Evolutionary conservation across 371 early-diverging fungal genomes (phyloP), one percentile per base, ranked within the genome.

Genomic region (Mortierella sp.): DNA sequence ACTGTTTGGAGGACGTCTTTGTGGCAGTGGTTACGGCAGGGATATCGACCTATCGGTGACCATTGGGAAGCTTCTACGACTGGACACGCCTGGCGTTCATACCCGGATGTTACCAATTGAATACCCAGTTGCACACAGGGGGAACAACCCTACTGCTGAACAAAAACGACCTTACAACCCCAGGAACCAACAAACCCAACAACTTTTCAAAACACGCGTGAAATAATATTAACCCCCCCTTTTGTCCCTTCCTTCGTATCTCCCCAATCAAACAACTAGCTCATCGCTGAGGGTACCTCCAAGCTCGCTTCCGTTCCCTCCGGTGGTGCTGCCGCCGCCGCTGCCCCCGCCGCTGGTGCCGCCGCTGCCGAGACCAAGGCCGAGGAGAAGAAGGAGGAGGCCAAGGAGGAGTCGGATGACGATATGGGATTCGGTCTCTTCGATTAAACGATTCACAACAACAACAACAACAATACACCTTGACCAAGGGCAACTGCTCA

Each of bases 221-320:
- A n/a, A n/a, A n/a, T n/a, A 40, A 40, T 40, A 40, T 6, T 40
- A 40, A 40, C 6, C 43, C 2, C 43, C 43, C 43, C 43, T 40
- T 40, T 6, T 40, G 6, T 40, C 48, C 13, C 13, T 1, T 13
- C 48, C 13, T 43, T 43, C 43, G 8, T 13, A 57, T 31, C 59
- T 9, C 13, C 11, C 13, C 14, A 57, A 9, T 53, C 24, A 59
- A 34, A 61, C 55, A 24, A 26, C 55, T 82, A 93, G 94, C 91
- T 96, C 88, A 95, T 98, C 87, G 96, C 94, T 83, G 97, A 96
- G 89, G 99, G 99, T 89, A 80, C 91, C 83, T 84, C 91, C 89
- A 98, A 98, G 96, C 94, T 98, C 81, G 94, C 98, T 76, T 95
- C 97, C 87, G 95, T 98, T 86, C 97, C 98, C 86, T 81, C 95